phyloP scores from a whole-genome alignment of 2,329 filamentous ascomycete species.

The Colletotrichum sp. region DNA sequence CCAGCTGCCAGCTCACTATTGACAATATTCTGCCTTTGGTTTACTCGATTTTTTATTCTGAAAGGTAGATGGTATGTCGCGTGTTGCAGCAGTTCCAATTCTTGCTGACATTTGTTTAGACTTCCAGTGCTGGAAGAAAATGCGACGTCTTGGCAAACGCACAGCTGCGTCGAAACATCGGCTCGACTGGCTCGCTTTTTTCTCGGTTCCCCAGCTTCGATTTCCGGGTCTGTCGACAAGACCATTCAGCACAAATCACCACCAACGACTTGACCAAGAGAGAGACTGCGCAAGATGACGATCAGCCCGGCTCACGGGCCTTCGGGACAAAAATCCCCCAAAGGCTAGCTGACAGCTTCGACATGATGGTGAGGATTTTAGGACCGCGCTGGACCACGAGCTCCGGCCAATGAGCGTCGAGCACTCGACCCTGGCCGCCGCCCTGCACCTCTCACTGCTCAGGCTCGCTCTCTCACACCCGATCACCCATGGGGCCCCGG shows the following conservation, averaged over 20 bases:
- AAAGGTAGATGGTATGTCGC: not conserved
- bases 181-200: not conserved
- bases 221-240: not conserved
- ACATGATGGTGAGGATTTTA: not conserved
- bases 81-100: not conserved
- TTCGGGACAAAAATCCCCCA: not conserved
- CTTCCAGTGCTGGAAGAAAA: not conserved
- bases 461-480: not conserved
- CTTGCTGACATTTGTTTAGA: not conserved
- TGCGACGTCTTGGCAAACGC: conserved; percentile 15
- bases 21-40: not conserved
- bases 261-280: not conserved
- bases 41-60: not conserved
- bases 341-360: not conserved
- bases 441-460: not conserved
- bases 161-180: not conserved
- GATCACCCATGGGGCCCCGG: not conserved
- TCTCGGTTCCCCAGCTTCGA: not conserved
- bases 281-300: not conserved
- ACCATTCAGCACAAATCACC: not conserved
- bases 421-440: not conserved
- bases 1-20: not conserved
- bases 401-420: not conserved
- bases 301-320: not conserved
- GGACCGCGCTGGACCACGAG: not conserved